phyloP scores from a whole-genome alignment of 768 basidiomycete species.

The Lactifluus echinatus region DNA sequence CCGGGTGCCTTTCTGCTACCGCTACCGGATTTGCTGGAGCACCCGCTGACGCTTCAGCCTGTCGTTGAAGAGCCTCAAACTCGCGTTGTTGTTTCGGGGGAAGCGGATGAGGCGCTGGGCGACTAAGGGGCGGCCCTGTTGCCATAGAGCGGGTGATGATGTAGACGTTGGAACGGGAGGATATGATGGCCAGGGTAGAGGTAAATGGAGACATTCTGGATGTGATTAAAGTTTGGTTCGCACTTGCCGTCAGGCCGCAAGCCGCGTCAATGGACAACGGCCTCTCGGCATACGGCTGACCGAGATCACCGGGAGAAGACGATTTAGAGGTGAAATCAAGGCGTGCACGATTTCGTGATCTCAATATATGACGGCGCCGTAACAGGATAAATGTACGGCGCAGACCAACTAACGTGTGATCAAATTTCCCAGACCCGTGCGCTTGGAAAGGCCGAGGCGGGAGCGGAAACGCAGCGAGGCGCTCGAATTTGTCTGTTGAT shows the following conservation, averaged over 20 bases:
- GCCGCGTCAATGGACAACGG: neutral
- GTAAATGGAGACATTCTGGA: too few species aligned
- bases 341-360: too few species aligned
- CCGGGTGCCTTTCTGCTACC: conserved; percentile 54
- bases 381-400: too few species aligned
- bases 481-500: neutral
- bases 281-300: neutral
- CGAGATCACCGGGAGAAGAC: neutral
- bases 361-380: neutral
- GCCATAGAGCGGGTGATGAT: conserved; percentile 17
- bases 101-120: conserved; percentile 68
- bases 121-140: conserved; percentile 33
- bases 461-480: neutral
- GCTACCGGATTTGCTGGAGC: conserved; percentile 28
- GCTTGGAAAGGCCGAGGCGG: too few species aligned
- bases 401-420: too few species aligned
- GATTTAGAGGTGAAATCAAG: neutral
- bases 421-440: too few species aligned
- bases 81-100: conserved; percentile 71
- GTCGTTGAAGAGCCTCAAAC: conserved; percentile 74
- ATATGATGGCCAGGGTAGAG: neutral
- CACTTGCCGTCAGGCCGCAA: too few species aligned
- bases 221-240: neutral
- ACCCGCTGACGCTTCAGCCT: conserved; percentile 37
- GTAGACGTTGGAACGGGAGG: neutral